Conservation (phyloP, 2,329 filamentous ascomycete genomes). For the Trichophyton benhamiae region DNA sequence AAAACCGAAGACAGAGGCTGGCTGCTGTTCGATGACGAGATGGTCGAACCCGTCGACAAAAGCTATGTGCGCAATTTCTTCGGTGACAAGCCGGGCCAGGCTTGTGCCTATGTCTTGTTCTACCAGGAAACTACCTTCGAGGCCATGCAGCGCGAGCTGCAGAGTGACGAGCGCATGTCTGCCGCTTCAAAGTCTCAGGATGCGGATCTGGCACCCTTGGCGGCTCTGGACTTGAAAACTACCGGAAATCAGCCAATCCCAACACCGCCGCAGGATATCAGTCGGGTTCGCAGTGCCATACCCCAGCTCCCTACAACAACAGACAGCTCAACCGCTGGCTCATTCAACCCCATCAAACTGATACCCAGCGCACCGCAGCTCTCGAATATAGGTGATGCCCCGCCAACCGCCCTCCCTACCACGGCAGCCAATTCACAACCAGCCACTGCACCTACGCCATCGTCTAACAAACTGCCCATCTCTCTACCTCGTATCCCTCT, state of each 20-base stretch:
- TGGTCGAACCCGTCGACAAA: conserved; percentile 96
- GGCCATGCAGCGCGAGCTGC: conserved; percentile 63
- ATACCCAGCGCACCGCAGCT: conserved; percentile 35
- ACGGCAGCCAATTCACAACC: conserved; percentile 13
- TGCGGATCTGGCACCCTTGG: conserved; percentile 35
- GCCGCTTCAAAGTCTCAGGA: conserved; percentile 24
- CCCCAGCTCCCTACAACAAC: conserved; percentile 19
- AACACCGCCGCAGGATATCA: conserved; percentile 21
- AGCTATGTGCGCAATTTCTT: conserved; percentile 96
- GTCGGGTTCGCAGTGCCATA: conserved; percentile 30
- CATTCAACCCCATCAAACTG: conserved; percentile 23
- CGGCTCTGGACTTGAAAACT: conserved; percentile 23
- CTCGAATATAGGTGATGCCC: conserved; percentile 30
- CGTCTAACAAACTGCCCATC: background rate
- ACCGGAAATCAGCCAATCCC: conserved; percentile 7
- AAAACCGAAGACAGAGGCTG: conserved; percentile 94
- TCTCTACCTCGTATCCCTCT: conserved; percentile 22
- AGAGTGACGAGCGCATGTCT: conserved; percentile 52
- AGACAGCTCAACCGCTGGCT: conserved; percentile 16
- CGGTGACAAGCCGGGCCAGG: conserved; percentile 78
- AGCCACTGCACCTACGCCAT: conserved; percentile 11
- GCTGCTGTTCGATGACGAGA: conserved; percentile 94
- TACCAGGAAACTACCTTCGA: conserved; percentile 81
- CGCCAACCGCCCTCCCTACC: conserved; percentile 7
- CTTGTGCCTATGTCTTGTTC: conserved; percentile 92